Percentiles rank a stretch among this genome's conserved stretches.
phyloP scores from a whole-genome alignment of 768 basidiomycete species.

The Trametes elegans region DNA sequence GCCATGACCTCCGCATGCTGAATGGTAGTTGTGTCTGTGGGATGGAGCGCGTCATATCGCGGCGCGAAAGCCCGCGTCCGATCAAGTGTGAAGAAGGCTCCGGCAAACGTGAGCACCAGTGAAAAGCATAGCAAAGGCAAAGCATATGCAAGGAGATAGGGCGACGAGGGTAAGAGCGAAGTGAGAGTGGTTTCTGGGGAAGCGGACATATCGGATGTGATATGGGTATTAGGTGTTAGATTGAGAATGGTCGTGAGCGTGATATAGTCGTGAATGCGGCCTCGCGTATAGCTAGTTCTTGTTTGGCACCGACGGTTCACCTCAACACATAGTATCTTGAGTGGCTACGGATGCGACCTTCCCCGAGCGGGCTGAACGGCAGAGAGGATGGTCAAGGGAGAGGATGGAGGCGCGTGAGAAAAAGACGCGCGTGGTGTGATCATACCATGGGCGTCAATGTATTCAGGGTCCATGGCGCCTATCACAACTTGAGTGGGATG shows the following conservation, averaged over 20 bases:
- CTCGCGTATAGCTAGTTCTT: background rate
- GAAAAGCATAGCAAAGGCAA: conserved; percentile 62
- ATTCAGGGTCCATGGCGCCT: no score
- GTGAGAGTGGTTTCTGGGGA: conserved; percentile 17
- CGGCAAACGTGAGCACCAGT: conserved; percentile 56
- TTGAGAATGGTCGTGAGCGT: conserved; percentile 8
- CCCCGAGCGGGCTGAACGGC: background rate
- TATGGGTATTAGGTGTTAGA: conserved; percentile 2
- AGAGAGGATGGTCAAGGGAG: background rate
- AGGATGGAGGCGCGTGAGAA: background rate
- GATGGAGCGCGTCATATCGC: conserved; percentile 31
- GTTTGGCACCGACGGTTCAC: no score
- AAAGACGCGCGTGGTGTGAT: conserved; percentile 3
- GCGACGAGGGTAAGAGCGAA: conserved; percentile 44
- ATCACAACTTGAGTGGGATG: no score
- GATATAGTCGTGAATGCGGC: conserved; percentile 4
- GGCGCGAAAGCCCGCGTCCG: conserved; percentile 62
- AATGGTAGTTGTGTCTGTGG: conserved; percentile 23
- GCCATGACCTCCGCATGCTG: conserved; percentile 24
- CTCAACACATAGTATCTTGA: background rate
- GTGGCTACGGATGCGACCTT: background rate
- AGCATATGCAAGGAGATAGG: conserved; percentile 54
- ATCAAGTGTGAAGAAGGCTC: conserved; percentile 70
- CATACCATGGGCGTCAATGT: background rate
- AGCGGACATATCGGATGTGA: conserved; percentile 15